Evolutionary conservation across 306 rosid genomes (phyloP), one percentile per base, ranked within the genome.

Genomic region (Vigna radiata): DNA sequence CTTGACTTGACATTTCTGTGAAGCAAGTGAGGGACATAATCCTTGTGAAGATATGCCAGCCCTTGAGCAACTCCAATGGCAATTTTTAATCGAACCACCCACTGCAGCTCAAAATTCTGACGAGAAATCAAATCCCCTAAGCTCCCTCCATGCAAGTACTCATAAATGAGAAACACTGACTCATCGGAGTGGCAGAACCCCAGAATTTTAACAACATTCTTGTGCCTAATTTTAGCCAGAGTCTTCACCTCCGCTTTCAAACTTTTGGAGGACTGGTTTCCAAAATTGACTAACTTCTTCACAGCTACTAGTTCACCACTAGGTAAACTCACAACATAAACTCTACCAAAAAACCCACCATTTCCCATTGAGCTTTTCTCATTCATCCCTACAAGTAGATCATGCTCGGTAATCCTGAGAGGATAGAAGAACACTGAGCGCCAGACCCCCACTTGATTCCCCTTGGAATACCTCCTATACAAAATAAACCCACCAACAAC

Each of bases 51-150:
- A 86, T 95, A 95, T 23, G 91, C 92, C 23, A 95, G 80, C 75
- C 93, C 99, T 81, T 90, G 99, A 60, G 99, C 97, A 75, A 95
- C 87, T 33, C 95, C 93, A 63, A 90, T 82, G 50, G 97, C 97
- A 68, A 95, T 90, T 88, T 62, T 88, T 74, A 95, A 83, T 80
- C 99, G 76, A 33, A 85, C 65, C 53, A 80, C 84, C 99, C 99
- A 95, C 25, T 79, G 87, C 79, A 92, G 59, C 82, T 82, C 48
- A 84, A 89, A 89, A 80, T 86, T 78, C 36, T 73, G 82, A 47
- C 83, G 55, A 59, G 85, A 75, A 73, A 95, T 85, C 88, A 95
- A 82, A 83, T 90, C 96, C 41, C 93, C 93, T 79, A 95, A 82
- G 85, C 99, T 92, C 50, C 94, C 97, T 18, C 87, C 90, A 56